Evolutionary conservation across 2,329 filamentous ascomycete species (phyloP).

Genomic region (Ascocoryne sarcoides): DNA sequence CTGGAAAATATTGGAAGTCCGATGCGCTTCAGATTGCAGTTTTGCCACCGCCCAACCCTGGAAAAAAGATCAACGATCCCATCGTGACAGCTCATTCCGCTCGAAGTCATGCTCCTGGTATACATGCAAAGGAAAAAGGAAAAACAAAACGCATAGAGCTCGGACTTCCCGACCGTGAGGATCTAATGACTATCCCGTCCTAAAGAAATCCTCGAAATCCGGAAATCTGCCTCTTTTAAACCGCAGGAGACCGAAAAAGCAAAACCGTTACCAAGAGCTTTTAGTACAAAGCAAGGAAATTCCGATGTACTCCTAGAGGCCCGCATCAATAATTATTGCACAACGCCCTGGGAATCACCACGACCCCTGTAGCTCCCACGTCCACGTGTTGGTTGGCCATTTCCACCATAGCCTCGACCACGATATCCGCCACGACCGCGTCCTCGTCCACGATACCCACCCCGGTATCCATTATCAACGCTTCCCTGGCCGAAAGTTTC

Average conservation of each 20-base stretch:
- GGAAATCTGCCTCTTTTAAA: constrained; percentile 9
- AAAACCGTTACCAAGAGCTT: constrained; percentile 18
- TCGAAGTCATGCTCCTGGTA: constrained; percentile 23
- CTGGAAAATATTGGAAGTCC: not conserved
- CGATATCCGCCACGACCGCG: constrained; percentile 39
- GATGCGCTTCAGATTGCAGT: constrained; percentile 3
- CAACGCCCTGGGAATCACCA: constrained; percentile 18
- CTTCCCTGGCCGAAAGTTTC: constrained; percentile 97
- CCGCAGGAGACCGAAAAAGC: constrained; percentile 13
- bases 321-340: constrained; percentile 14
- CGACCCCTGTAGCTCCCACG: constrained; percentile 24
- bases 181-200: no score
- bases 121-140: constrained; percentile 18
- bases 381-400: constrained; percentile 15
- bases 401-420: constrained; percentile 13
- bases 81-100: constrained; percentile 16
- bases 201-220: no score
- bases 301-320: constrained; percentile 12
- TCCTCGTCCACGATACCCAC: constrained; percentile 70
- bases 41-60: constrained; percentile 7
- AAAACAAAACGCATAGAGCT: constrained; percentile 13
- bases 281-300: constrained; percentile 23
- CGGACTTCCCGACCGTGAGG: no score
- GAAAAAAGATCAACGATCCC: constrained; percentile 12
- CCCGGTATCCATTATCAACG: constrained; percentile 71